Conservation (phyloP, 345 rosid species). For the Acer campestre region DNA sequence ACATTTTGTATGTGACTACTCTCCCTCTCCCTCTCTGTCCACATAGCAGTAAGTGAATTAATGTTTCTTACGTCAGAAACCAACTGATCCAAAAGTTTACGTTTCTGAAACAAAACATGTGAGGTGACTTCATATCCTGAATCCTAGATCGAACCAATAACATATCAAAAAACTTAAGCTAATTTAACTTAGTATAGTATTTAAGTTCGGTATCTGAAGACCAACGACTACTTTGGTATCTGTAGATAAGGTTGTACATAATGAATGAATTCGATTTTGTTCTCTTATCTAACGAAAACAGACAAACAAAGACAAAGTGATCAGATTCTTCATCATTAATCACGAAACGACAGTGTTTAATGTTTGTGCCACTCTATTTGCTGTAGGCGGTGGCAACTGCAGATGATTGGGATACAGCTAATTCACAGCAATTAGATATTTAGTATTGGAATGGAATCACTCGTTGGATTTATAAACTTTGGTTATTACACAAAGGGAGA, state of each 20-base stretch:
- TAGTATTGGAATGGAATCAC: not conserved
- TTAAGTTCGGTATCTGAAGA: too few species aligned
- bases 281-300: not conserved
- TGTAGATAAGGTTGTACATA: not conserved
- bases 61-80: too few species aligned
- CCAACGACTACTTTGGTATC: not conserved
- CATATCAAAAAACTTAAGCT: too few species aligned
- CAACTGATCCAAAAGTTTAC: too few species aligned
- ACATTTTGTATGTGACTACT: not conserved
- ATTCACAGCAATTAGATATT: not conserved
- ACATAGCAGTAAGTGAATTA: too few species aligned
- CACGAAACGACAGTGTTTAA: not conserved
- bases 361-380: not conserved
- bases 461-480: not conserved
- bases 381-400: slow-evolving; percentile 2
- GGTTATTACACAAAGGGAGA: not conserved
- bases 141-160: too few species aligned
- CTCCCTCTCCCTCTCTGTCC: not conserved
- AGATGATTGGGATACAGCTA: not conserved
- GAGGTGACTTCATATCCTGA: too few species aligned
- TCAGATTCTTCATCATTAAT: not conserved
- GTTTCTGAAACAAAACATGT: too few species aligned
- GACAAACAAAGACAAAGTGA: too few species aligned
- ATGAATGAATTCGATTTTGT: not conserved
- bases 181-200: too few species aligned